These are phyloP conservation scores for Trypanosoma lewisi DNA, from an alignment of 208 protist species.

Conservation along the genomic window DNA sequence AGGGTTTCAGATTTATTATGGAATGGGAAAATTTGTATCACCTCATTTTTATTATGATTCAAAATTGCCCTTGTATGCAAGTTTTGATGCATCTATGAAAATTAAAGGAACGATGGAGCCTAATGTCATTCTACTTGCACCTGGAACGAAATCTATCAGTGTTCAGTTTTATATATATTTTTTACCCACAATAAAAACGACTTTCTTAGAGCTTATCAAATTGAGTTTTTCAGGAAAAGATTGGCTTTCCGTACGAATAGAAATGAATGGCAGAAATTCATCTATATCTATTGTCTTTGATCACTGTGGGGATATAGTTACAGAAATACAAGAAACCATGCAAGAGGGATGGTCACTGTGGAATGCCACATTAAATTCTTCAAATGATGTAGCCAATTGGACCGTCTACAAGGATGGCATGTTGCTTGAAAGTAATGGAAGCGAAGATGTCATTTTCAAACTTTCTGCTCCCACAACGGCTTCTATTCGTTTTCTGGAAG, in stretches of 20 bases:
- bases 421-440: constrained; percentile 35
- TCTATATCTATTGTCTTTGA: constrained; percentile 56
- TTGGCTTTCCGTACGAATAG: constrained; percentile 54
- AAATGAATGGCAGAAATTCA: constrained; percentile 38
- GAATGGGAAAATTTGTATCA: constrained; percentile 47
- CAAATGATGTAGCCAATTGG: constrained; percentile 68
- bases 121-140: constrained; percentile 39
- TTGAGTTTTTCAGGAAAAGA: constrained; percentile 40
- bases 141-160: constrained; percentile 61
- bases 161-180: constrained; percentile 74
- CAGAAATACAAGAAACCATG: constrained; percentile 66
- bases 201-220: constrained; percentile 48
- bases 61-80: constrained; percentile 14
- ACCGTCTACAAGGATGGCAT: constrained; percentile 69
- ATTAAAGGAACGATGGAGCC: constrained; percentile 47
- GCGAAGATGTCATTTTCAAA: constrained; percentile 48
- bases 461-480: constrained; percentile 17
- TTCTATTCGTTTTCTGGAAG: constrained; percentile 24
- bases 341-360: constrained; percentile 56
- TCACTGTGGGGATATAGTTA: constrained; percentile 58
- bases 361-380: constrained; percentile 60
- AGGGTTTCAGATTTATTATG: constrained; percentile 48
- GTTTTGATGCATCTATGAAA: constrained; percentile 16
- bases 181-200: constrained; percentile 24
- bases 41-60: constrained; percentile 40